Percentiles rank a stretch among this genome's conserved stretches.
Conservation (phyloP, 2,329 filamentous ascomycete species). For the Paramyrothecium roridum region DNA sequence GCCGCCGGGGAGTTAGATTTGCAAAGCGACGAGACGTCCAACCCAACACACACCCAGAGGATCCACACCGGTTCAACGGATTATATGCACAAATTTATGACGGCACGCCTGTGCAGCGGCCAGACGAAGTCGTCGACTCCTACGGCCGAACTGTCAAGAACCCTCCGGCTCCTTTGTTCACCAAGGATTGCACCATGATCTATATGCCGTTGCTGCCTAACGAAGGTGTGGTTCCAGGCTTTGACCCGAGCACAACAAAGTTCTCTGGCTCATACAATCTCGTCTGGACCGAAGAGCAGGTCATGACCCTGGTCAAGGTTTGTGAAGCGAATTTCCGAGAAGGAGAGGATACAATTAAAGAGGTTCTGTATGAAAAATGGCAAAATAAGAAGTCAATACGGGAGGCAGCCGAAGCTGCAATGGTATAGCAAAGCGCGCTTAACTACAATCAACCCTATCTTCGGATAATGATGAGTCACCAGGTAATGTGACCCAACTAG, state of each 20-base stretch:
- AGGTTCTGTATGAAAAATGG: constrained; percentile 4
- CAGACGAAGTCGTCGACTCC: constrained; percentile 4
- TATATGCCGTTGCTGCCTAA: constrained; percentile 8
- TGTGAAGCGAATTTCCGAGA: constrained; percentile 4
- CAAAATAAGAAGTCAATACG: constrained; percentile 5
- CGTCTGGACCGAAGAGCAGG: constrained; percentile 5
- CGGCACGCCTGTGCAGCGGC: constrained; percentile 3
- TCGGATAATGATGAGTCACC: no score
- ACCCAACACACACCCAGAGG: background rate
- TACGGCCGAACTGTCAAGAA: constrained; percentile 6
- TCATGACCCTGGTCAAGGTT: constrained; percentile 4
- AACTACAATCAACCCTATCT: no score
- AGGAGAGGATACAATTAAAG: constrained; percentile 1
- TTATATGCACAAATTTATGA: constrained; percentile 7
- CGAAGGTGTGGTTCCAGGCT: background rate
- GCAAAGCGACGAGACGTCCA: background rate
- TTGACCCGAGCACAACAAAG: constrained; percentile 6
- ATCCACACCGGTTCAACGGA: constrained; percentile 2
- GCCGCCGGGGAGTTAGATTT: constrained; percentile 4
- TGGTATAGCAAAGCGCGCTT: background rate
- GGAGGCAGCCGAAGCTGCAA: background rate
- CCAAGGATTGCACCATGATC: constrained; percentile 5
- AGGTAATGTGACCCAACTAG: no score
- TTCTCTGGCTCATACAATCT: constrained; percentile 8
- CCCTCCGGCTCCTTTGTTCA: constrained; percentile 4